Evolutionary conservation across 441 rosid species (phyloP).

Genomic region (Kokia cookei): DNA sequence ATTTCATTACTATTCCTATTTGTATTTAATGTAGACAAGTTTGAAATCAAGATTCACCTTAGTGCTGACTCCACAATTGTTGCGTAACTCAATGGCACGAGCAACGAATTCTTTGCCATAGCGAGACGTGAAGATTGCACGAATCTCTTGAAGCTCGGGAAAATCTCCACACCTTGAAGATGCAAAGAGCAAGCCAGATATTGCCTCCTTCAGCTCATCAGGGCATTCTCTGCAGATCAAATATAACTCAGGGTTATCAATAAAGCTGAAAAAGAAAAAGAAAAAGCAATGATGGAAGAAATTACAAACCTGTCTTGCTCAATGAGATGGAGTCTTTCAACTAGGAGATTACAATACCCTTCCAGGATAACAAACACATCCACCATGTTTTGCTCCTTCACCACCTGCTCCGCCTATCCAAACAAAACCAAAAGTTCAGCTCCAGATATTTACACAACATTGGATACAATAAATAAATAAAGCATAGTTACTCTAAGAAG

Average conservation of each 20-base stretch:
- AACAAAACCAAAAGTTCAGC: not conserved
- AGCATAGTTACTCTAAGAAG: slow-evolving; percentile 53
- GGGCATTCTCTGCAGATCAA: slow-evolving; percentile 54
- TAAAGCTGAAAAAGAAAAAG: not conserved
- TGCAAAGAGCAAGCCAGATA: slow-evolving; percentile 63
- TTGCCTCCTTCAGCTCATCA: slow-evolving; percentile 72
- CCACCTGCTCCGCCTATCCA: slow-evolving; percentile 58
- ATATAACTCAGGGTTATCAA: not conserved
- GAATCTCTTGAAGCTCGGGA: slow-evolving; percentile 90
- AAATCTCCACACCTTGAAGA: slow-evolving; percentile 85
- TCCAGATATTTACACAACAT: not conserved
- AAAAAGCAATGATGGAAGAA: not conserved
- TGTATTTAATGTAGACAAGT: not conserved
- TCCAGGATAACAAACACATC: slow-evolving; percentile 67
- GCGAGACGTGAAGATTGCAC: slow-evolving; percentile 48
- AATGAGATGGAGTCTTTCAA: slow-evolving; percentile 61
- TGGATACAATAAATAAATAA: not conserved
- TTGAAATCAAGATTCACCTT: slow-evolving; percentile 30
- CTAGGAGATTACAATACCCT: slow-evolving; percentile 56
- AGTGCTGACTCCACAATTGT: slow-evolving; percentile 57
- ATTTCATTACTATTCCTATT: not conserved
- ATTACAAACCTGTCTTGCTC: slow-evolving; percentile 44
- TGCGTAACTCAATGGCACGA: slow-evolving; percentile 70
- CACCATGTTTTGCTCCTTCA: slow-evolving; percentile 67
- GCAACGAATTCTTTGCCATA: slow-evolving; percentile 79